Evolutionary conservation across 176 grass and related monocot species (phyloP), one percentile per base, ranked within the genome.

Genomic region (Carex littledalei): DNA sequence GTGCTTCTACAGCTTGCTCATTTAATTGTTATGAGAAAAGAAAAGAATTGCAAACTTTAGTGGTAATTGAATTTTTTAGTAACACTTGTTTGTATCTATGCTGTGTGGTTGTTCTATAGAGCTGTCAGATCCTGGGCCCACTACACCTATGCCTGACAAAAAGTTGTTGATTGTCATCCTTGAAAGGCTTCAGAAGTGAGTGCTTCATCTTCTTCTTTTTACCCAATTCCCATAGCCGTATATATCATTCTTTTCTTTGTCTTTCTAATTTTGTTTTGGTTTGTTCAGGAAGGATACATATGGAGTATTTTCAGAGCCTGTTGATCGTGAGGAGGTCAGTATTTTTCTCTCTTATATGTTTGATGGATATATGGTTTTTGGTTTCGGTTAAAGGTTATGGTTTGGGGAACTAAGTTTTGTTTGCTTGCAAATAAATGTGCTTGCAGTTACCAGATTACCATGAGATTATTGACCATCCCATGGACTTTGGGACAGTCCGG

Each of bases 151-250:
- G 91, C 97, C 93, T 18, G 92, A 99, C 91, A 99, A 92, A 91
- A 99, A 99, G 90, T 91, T 99, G 89, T 82, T 99, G 87, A n/a
- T 89, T 86, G 92, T 95, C 88, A 88, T 96, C 87, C 90, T 99
- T 52, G 97, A 96, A 64, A 96, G 90, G 84, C 88, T 99, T 84
- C 90, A 99, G 97, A 99, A 99, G 97, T 99, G 86, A 91, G 91
- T 94, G 86, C 84, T 91, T 3, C 54, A 37, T 79, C 75, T 89
- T 35, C 90, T 60, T 81, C 69, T 49, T 63, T 26, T 81, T 32
- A 61, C 14, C 67, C 37, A 39, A 67, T 65, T 43, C 59, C 58
- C 31, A 26, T 45, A 21, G 15, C 47, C 72, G 56, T 82, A 9
- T 71, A 63, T 52, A 56, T 32, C 50, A 35, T 86, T 11, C 16